phyloP scores from a whole-genome alignment of 2,329 filamentous ascomycete genomes.

The Metarhizium robertsii region DNA sequence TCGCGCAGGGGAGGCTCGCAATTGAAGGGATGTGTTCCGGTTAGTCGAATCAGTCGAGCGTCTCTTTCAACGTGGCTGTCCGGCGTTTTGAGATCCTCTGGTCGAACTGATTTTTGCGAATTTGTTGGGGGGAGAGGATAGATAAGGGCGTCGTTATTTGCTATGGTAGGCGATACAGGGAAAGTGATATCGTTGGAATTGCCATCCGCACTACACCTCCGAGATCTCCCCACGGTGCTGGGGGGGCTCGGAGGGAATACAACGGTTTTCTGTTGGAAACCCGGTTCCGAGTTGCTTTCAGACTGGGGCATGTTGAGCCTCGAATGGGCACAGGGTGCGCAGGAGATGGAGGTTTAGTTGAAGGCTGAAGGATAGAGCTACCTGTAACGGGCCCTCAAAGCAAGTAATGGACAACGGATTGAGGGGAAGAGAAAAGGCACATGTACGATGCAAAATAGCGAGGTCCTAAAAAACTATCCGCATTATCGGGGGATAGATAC shows the following conservation, averaged over 20 bases:
- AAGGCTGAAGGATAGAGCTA: background rate
- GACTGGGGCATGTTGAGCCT: background rate
- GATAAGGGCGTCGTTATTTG: background rate
- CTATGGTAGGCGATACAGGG: background rate
- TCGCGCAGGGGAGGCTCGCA: slow-evolving; percentile 74
- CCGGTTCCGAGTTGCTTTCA: background rate
- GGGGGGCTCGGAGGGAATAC: slow-evolving; percentile 30
- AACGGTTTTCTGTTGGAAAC: slow-evolving; percentile 3
- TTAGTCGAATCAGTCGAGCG: slow-evolving; percentile 72
- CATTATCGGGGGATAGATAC: background rate
- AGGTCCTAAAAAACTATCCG: background rate
- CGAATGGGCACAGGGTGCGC: background rate
- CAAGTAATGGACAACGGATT: background rate
- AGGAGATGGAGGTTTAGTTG: background rate
- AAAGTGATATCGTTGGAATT: background rate
- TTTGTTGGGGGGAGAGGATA: slow-evolving; percentile 64
- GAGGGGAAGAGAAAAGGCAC: background rate
- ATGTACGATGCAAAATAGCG: background rate
- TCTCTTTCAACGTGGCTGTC: slow-evolving; percentile 76
- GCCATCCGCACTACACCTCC: slow-evolving; percentile 23
- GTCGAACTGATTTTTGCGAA: slow-evolving; percentile 51
- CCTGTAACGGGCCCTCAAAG: background rate
- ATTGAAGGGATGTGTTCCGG: slow-evolving; percentile 86
- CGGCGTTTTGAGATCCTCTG: slow-evolving; percentile 74
- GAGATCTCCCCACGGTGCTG: slow-evolving; percentile 27